Evolutionary conservation across 192 early-diverging fungal genomes (phyloP).

Genomic region (Coemansia umbellata): DNA sequence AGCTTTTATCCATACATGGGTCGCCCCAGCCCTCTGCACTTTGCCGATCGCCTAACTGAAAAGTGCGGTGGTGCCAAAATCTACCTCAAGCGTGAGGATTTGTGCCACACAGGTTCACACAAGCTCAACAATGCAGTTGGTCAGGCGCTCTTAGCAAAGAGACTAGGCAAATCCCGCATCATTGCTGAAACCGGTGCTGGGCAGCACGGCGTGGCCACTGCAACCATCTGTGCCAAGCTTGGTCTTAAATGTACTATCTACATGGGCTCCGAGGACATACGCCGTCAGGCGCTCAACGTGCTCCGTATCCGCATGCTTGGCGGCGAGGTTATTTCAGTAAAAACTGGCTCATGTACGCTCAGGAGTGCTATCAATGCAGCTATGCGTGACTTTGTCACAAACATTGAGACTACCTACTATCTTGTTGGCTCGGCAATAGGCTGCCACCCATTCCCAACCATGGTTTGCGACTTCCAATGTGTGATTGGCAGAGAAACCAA

Average conservation of each 20-base stretch:
- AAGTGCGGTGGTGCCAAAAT: conserved; percentile 79
- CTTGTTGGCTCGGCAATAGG: conserved; percentile 96
- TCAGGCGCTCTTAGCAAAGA: conserved; percentile 89
- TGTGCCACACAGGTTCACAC: conserved; percentile 98
- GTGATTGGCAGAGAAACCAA: conserved; percentile 91
- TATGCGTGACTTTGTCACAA: conserved; percentile 98
- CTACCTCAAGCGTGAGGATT: conserved; percentile 98
- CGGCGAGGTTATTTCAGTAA: conserved; percentile 85
- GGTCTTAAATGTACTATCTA: conserved; percentile 95
- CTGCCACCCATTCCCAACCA: conserved; percentile 94
- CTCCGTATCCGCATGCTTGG: conserved; percentile 95
- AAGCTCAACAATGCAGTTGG: conserved; percentile 99
- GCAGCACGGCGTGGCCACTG: conserved; percentile 97
- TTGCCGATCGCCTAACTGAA: conserved; percentile 82
- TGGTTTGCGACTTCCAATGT: conserved; percentile 98
- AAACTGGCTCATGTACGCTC: conserved; percentile 74
- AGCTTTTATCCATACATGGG: conserved; percentile 90
- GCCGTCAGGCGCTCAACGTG: conserved; percentile 91
- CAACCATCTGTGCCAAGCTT: conserved; percentile 97
- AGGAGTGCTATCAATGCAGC: conserved; percentile 99
- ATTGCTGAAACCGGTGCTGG: conserved; percentile 99
- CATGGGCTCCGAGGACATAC: conserved; percentile 96
- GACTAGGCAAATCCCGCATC: conserved; percentile 92
- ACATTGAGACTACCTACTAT: conserved; percentile 91
- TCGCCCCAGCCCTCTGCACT: conserved; percentile 82